Evolutionary conservation across 257 asterid species (phyloP).

Genomic region (Oldenlandia corymbosa): DNA sequence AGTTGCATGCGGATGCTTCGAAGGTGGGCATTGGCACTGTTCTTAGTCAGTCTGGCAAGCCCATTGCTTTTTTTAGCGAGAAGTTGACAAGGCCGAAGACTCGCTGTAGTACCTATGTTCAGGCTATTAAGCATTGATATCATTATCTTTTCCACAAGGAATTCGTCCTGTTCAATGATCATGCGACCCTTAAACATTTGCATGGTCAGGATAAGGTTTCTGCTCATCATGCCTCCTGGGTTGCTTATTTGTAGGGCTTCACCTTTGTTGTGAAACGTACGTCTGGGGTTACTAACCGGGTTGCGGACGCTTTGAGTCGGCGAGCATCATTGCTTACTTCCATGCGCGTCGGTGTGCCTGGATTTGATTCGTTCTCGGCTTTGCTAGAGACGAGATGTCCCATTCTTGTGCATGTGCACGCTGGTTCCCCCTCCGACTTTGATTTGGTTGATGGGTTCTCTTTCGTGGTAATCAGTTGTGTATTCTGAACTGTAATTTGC

Average conservation of each 20-base stretch:
- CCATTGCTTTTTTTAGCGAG: background rate
- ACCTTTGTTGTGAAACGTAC: slow-evolving; percentile 5
- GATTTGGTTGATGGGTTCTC: background rate
- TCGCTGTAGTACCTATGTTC: background rate
- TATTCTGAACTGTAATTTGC: background rate
- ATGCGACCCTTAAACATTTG: background rate
- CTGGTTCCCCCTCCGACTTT: background rate
- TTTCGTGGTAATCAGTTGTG: background rate
- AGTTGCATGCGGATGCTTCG: background rate
- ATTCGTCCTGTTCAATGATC: background rate
- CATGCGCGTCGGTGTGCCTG: background rate
- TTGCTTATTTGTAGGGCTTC: background rate
- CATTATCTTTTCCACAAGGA: background rate
- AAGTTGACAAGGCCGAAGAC: background rate
- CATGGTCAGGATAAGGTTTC: background rate
- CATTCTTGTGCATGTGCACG: background rate
- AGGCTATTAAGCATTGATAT: background rate
- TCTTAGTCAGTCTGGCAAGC: background rate
- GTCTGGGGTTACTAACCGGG: background rate
- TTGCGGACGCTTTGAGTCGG: background rate
- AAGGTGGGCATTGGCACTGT: background rate
- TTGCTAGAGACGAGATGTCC: background rate
- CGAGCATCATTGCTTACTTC: background rate
- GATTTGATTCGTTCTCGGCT: background rate
- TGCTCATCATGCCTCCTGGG: background rate